These are phyloP conservation scores for Aureoboletus auriporus DNA, from an alignment of 768 basidiomycete species.

Conservation along the genomic window DNA sequence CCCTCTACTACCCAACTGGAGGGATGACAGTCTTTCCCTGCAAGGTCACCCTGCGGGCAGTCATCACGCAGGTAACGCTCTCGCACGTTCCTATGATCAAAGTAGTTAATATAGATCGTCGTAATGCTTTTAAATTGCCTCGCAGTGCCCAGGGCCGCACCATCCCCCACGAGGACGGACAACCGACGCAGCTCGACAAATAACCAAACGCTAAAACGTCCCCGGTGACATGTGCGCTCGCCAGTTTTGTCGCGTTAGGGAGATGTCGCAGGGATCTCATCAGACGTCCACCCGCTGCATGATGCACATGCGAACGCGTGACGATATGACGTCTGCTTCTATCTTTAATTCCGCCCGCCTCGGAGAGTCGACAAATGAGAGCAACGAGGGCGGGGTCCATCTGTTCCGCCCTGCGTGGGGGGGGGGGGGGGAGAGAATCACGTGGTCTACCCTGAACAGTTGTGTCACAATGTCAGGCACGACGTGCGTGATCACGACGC, in stretches of 20 bases:
- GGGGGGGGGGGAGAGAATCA: too few relatives aligned
- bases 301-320: constrained; percentile 17
- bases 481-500: constrained; percentile 29
- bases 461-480: constrained; percentile 33
- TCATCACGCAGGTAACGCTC: too few relatives aligned
- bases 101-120: too few relatives aligned
- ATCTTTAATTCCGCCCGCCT: constrained; percentile 27
- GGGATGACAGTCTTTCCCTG: too few relatives aligned
- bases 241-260: background rate
- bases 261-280: constrained; percentile 7
- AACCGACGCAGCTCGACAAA: too few relatives aligned
- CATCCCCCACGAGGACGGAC: too few relatives aligned
- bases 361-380: constrained; percentile 10
- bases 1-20: too few relatives aligned
- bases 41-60: too few relatives aligned
- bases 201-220: too few relatives aligned
- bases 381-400: constrained; percentile 28
- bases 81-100: too few relatives aligned
- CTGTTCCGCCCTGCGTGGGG: constrained; percentile 35
- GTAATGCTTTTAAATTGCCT: too few relatives aligned
- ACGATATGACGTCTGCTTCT: constrained; percentile 14
- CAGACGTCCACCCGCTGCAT: constrained; percentile 26
- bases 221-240: background rate
- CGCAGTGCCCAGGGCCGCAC: too few relatives aligned
- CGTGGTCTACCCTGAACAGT: constrained; percentile 26